Conservation (phyloP, 495 filamentous ascomycete species). For the Bombardia bombarda region DNA sequence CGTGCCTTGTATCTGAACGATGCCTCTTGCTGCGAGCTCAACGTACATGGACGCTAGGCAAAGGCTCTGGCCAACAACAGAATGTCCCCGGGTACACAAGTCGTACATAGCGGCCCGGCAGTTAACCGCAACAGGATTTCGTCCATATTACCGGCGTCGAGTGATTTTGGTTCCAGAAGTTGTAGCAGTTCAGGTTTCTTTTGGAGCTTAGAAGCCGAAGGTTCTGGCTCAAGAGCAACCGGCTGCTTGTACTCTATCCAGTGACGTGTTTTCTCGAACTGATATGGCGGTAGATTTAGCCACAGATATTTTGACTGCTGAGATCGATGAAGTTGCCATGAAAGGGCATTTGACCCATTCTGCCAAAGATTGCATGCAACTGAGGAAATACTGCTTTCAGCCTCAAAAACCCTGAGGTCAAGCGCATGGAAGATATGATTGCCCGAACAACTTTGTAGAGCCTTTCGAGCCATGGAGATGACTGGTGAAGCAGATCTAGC, state of each 20-base stretch:
- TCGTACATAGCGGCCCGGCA: neutral
- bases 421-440: constrained; percentile 27
- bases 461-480: constrained; percentile 34
- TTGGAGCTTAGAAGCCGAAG: too few relatives aligned
- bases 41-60: constrained; percentile 39
- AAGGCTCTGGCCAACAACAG: constrained; percentile 19
- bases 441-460: constrained; percentile 13
- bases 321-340: neutral
- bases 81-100: neutral
- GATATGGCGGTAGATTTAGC: constrained; percentile 30
- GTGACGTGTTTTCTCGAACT: constrained; percentile 24
- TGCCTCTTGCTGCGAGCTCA: constrained; percentile 24
- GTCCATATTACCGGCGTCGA: neutral
- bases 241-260: constrained; percentile 17
- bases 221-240: too few relatives aligned
- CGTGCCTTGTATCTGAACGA: too few relatives aligned
- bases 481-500: constrained; percentile 44
- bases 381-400: neutral
- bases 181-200: neutral
- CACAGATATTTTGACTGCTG: constrained; percentile 24
- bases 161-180: neutral
- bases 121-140: neutral
- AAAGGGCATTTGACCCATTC: neutral
- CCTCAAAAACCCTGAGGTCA: neutral
- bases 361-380: neutral